Evolutionary conservation across 1,284 basidiomycete genomes (phyloP).

Genomic region (Sporisorium iseilematis-ciliati): DNA sequence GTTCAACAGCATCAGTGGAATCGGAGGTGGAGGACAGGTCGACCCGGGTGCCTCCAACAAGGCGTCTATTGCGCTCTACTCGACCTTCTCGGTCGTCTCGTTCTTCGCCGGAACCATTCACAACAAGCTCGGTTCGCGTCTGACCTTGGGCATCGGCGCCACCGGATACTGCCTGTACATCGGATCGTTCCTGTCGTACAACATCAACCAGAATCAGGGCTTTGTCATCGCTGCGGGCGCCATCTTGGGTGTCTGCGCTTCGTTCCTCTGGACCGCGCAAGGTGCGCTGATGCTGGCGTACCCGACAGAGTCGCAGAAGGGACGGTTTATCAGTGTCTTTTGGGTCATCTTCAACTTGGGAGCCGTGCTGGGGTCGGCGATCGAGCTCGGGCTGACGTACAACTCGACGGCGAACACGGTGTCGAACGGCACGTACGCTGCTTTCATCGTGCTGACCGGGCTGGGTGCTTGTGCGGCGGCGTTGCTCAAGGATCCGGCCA

Average conservation of each 20-base stretch:
- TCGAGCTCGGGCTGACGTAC: slow-evolving; percentile 72
- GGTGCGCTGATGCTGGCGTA: slow-evolving; percentile 86
- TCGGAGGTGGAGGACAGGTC: slow-evolving; percentile 72
- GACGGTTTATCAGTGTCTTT: slow-evolving; percentile 77
- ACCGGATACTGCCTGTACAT: slow-evolving; percentile 75
- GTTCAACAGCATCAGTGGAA: slow-evolving; percentile 74
- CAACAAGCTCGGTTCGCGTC: slow-evolving; percentile 77
- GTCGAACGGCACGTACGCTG: slow-evolving; percentile 54
- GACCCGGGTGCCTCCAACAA: slow-evolving; percentile 41
- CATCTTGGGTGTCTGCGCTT: slow-evolving; percentile 84
- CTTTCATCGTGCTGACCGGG: slow-evolving; percentile 57
- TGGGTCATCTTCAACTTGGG: slow-evolving; percentile 79
- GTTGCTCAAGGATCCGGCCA: slow-evolving; percentile 54
- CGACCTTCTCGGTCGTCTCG: slow-evolving; percentile 62
- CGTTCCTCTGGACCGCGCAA: slow-evolving; percentile 77
- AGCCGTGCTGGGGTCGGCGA: slow-evolving; percentile 78
- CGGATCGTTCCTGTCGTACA: slow-evolving; percentile 75
- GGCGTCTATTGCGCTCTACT: slow-evolving; percentile 60
- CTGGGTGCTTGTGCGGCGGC: slow-evolving; percentile 47
- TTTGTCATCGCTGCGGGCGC: slow-evolving; percentile 79
- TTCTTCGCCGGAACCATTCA: slow-evolving; percentile 77
- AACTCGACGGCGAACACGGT: slow-evolving; percentile 50
- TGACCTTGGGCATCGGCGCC: slow-evolving; percentile 80
- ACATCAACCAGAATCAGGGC: slow-evolving; percentile 68
- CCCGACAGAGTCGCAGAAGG: slow-evolving; percentile 79